Percentiles rank a stretch among this genome's conserved stretches.
Evolutionary conservation across 2,329 filamentous ascomycete genomes (phyloP).

Genomic region (Neonectria hederae): DNA sequence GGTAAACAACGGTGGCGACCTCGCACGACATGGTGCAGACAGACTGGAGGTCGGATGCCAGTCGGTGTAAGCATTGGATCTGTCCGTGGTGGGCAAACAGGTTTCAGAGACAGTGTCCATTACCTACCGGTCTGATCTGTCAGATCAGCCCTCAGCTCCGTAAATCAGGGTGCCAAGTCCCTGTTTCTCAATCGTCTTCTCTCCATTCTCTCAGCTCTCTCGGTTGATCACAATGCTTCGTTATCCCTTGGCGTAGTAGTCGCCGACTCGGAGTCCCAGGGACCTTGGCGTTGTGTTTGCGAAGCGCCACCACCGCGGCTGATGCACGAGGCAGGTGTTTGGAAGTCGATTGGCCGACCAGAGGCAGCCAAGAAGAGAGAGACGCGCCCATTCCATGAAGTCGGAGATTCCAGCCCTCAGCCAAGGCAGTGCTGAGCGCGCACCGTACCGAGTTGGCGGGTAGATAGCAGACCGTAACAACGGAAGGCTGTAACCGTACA

Average conservation of each 20-base stretch:
- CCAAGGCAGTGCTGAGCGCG: neutral
- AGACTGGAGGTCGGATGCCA: slow-evolving; percentile 9
- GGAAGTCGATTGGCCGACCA: neutral
- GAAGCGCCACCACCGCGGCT: neutral
- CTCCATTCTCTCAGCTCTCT: neutral
- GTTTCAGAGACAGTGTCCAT: neutral
- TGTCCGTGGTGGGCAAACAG: slow-evolving; percentile 4
- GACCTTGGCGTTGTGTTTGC: neutral
- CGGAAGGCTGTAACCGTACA: too few relatives aligned
- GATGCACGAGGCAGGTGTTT: neutral
- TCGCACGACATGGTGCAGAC: slow-evolving; percentile 25
- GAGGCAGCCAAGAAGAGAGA: neutral
- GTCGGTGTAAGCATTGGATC: slow-evolving; percentile 21
- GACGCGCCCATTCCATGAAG: neutral
- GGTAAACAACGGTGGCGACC: neutral
- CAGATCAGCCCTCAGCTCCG: neutral
- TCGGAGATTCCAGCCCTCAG: neutral
- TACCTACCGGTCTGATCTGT: neutral
- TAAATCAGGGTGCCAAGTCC: neutral
- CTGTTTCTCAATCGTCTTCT: neutral
- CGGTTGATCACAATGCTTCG: neutral
- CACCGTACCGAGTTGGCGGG: too few relatives aligned
- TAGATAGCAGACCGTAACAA: too few relatives aligned
- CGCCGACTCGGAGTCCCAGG: neutral
- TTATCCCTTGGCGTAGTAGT: neutral